Evolutionary conservation across 352 stramenopile genomes (phyloP), one percentile per base, ranked within the genome.

Genomic region (Phytophthora tentaculata): DNA sequence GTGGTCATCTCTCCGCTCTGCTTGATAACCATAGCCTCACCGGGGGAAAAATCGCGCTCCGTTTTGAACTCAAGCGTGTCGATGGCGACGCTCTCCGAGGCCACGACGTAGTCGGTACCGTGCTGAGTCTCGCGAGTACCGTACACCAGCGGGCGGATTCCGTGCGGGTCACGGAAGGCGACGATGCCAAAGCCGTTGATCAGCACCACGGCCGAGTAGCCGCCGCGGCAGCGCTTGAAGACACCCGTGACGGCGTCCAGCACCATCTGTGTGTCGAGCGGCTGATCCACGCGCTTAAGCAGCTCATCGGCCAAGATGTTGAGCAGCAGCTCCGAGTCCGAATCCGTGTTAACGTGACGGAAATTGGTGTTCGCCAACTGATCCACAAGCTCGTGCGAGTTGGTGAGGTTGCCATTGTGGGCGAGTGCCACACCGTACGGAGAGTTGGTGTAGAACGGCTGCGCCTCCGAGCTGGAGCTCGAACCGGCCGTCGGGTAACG

Each of bases 361-460:
- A 95, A 95, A 83, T 97, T 95, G 51, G 90, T 91, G 62, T 95
- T 92, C 39, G 90, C 84, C 61, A 99, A 84, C 60, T 97, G 77
- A 67, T 96, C 80, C 28, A 95, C 89, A 20, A 99, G 83, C 65
- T 99, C 93, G 57, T 96, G 89, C 49, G 97, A 98, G 85, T 99
- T 99, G 44, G 97, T 99, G 23, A 99, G 82, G 80, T 99, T 99
- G 54, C 98, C 98, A 81, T 99, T 99, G 77, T 96, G 88, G 19
- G 97, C 98, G 22, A 99, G 91, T 47, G 96, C 96, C 37, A 99
- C 95, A 24, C 97, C 98, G 79, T 99, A 99, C 13, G 98, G 98
- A 72, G 96, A 99, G 88, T 99, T 99, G 20, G 97, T 99, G 88
- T 99, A 99, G 68, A 99, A 97, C 16, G 98, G 98, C 82, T 99